Percentiles rank a stretch among this genome's conserved stretches.
Conservation (phyloP, 179 eudicot genomes). For the Amaranthus tricolor region DNA sequence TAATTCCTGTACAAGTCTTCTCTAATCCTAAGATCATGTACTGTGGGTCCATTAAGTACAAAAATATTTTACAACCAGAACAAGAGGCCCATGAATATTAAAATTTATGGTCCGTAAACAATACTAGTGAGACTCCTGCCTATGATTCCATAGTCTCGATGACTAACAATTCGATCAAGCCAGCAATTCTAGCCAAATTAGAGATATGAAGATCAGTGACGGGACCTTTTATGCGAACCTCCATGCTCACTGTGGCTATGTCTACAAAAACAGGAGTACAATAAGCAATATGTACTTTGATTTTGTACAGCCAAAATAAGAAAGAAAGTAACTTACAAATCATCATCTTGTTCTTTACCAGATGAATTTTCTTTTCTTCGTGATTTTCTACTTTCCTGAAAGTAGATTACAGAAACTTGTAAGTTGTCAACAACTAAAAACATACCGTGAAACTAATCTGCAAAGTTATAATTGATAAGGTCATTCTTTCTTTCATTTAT, state of each 20-base stretch:
- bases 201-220: constrained; percentile 26
- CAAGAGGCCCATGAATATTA: constrained; percentile 1
- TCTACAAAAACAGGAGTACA: constrained; percentile 28
- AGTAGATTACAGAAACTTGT: constrained; percentile 1
- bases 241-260: constrained; percentile 32
- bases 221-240: constrained; percentile 44
- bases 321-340: constrained; percentile 31
- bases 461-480: background rate
- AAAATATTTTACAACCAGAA: constrained; percentile 25
- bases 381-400: constrained; percentile 35
- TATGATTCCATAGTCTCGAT: constrained; percentile 2
- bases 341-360: constrained; percentile 45
- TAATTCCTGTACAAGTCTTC: constrained; percentile 26
- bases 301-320: background rate
- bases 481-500: too few relatives aligned
- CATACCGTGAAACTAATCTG: background rate
- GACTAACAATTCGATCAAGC: background rate
- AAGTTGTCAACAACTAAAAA: background rate
- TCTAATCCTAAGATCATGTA: constrained; percentile 26
- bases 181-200: background rate
- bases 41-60: constrained; percentile 13
- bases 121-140: constrained; percentile 8
- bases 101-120: constrained; percentile 1
- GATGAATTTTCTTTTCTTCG: constrained; percentile 34
- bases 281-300: constrained; percentile 3